phyloP scores from a whole-genome alignment of 2,329 filamentous ascomycete genomes.

The Cercospora sp. region DNA sequence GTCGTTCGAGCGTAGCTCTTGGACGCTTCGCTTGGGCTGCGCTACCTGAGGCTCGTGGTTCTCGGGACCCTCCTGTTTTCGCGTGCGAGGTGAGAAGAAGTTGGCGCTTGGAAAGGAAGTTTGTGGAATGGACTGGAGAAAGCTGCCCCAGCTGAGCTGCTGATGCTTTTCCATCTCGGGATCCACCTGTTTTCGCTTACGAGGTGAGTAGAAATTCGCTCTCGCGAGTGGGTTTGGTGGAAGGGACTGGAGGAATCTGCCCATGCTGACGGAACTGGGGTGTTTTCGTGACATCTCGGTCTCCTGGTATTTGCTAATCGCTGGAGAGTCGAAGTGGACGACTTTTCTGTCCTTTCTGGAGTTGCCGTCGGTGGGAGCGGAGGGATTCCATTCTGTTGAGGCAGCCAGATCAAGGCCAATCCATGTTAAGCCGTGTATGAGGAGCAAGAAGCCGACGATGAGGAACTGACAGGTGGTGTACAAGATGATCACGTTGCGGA shows the following conservation, averaged over 20 bases:
- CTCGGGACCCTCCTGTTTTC: background rate
- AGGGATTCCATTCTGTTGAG: background rate
- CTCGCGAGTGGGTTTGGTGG: background rate
- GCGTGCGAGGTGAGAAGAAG: background rate
- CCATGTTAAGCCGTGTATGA: background rate
- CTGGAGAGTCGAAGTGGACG: background rate
- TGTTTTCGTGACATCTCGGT: slow-evolving; percentile 1
- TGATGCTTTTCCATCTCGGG: background rate
- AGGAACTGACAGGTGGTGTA: background rate
- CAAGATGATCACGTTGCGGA: background rate
- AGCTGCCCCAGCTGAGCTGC: background rate
- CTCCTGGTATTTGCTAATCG: background rate
- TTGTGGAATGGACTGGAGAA: background rate
- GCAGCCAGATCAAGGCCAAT: background rate
- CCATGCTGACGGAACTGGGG: slow-evolving; percentile 8
- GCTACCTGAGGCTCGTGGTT: background rate
- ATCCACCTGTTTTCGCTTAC: background rate
- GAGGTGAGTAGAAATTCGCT: background rate
- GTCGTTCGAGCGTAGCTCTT: background rate
- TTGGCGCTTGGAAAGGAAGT: background rate
- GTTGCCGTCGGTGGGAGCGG: background rate
- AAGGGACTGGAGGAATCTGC: background rate
- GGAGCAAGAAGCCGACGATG: background rate
- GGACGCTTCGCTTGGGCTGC: background rate
- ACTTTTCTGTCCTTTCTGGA: background rate